Evolutionary conservation across 352 stramenopile genomes (phyloP).

Genomic region (Globisporangium cystogenes): DNA sequence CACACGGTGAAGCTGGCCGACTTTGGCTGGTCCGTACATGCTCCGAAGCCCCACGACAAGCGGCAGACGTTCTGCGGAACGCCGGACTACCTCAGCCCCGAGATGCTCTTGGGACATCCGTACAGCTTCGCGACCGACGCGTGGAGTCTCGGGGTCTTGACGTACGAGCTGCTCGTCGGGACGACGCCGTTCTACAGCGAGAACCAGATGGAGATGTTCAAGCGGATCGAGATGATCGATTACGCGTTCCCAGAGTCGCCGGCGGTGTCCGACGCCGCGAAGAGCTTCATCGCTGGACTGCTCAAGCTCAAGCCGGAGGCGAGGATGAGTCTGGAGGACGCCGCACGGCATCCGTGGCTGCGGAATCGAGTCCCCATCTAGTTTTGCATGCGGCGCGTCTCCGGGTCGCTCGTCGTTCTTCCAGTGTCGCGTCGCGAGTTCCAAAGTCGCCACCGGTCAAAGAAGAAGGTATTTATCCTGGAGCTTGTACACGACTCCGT

Average conservation of each 20-base stretch:
- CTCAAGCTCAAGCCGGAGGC: constrained; percentile 47
- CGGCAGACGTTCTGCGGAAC: constrained; percentile 81
- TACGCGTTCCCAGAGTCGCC: constrained; percentile 51
- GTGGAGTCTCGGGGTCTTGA: constrained; percentile 82
- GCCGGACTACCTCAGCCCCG: constrained; percentile 80
- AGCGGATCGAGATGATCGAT: constrained; percentile 53
- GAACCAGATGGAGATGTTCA: constrained; percentile 82
- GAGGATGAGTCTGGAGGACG: constrained; percentile 57
- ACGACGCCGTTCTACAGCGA: constrained; percentile 74
- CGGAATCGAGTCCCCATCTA: constrained; percentile 28
- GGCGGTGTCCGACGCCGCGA: constrained; percentile 44
- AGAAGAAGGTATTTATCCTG: constrained; percentile 56
- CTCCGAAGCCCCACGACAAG: constrained; percentile 44
- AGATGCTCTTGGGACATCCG: constrained; percentile 61
- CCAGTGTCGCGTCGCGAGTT: not conserved
- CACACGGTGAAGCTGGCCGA: constrained; percentile 83
- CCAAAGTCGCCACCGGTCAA: constrained; percentile 25
- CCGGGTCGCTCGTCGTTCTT: not conserved
- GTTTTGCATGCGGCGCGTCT: not conserved
- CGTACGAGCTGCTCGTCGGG: constrained; percentile 78
- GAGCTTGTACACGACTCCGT: constrained; percentile 48
- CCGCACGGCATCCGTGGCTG: constrained; percentile 58
- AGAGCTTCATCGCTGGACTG: constrained; percentile 56
- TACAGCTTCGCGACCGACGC: constrained; percentile 70
- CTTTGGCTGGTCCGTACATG: constrained; percentile 85